Conservation (phyloP, 805 yeast genomes). For the Ogataea neopini region DNA sequence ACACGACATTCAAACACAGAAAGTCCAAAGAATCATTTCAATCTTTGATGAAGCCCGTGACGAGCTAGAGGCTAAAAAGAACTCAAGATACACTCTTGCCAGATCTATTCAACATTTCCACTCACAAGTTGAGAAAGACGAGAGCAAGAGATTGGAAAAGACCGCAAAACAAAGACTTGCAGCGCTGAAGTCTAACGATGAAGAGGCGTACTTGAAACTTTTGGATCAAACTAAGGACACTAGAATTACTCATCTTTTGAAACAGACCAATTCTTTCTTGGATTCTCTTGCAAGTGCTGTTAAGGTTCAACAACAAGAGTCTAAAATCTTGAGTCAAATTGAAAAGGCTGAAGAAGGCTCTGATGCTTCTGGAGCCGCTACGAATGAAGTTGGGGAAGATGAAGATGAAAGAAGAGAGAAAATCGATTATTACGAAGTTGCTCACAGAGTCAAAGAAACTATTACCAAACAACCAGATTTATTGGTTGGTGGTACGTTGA, state of each 20-base stretch:
- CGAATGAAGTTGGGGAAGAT: slow-evolving; percentile 23
- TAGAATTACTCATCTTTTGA: slow-evolving; percentile 79
- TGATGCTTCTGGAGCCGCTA: slow-evolving; percentile 12
- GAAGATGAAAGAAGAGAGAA: slow-evolving; percentile 62
- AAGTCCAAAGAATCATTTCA: slow-evolving; percentile 42
- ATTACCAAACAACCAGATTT: slow-evolving; percentile 66
- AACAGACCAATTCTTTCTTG: slow-evolving; percentile 76
- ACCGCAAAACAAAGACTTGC: slow-evolving; percentile 88
- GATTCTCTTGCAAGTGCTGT: slow-evolving; percentile 80
- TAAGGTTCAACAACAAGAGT: slow-evolving; percentile 67
- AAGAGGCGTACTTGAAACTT: slow-evolving; percentile 81
- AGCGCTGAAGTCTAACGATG: slow-evolving; percentile 84
- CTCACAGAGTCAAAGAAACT: slow-evolving; percentile 71
- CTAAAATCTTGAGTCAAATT: slow-evolving; percentile 36
- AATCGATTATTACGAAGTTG: slow-evolving; percentile 79
- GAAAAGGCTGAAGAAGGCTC: slow-evolving; percentile 28
- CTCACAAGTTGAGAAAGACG: slow-evolving; percentile 66
- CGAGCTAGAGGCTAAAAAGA: slow-evolving; percentile 34
- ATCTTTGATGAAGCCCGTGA: slow-evolving; percentile 32
- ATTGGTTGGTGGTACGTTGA: slow-evolving; percentile 74
- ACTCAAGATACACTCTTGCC: slow-evolving; percentile 31
- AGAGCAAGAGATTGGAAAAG: slow-evolving; percentile 69
- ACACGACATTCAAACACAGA: slow-evolving; percentile 50
- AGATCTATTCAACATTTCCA: slow-evolving; percentile 51
- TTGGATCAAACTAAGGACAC: slow-evolving; percentile 86